Evolutionary conservation across 305 asterid genomes (phyloP).

Genomic region (Solanum aculeatissimum): DNA sequence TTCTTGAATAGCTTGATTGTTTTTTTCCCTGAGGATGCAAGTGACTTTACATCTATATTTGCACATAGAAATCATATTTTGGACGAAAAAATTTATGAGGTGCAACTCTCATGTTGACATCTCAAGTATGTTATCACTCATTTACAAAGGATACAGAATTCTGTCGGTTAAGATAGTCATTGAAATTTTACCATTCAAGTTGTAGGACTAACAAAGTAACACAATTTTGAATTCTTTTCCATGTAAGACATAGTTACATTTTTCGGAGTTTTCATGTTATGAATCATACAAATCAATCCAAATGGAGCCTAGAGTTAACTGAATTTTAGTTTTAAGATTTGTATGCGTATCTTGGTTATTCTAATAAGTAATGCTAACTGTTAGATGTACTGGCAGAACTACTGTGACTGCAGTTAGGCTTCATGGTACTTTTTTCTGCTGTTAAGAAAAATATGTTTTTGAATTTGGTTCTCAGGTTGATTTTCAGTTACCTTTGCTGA

Average conservation of each 20-base stretch:
- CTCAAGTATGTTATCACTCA: neutral
- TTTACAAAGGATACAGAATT: neutral
- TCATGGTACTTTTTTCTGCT: neutral
- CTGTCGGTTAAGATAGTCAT: neutral
- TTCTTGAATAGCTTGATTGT: neutral
- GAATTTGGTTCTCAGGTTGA: neutral
- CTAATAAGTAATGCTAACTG: neutral
- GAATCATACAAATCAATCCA: neutral
- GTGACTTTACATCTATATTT: neutral
- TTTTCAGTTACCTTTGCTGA: neutral
- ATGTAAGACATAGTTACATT: neutral
- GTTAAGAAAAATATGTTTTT: neutral
- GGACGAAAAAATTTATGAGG: neutral
- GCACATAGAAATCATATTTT: neutral
- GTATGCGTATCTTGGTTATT: neutral
- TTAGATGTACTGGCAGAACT: neutral
- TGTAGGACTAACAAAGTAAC: neutral
- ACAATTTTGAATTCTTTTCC: neutral
- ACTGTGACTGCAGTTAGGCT: neutral
- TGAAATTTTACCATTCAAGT: neutral
- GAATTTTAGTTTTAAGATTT: neutral
- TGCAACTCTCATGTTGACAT: neutral
- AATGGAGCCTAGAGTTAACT: neutral
- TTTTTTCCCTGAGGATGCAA: neutral
- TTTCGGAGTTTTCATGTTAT: neutral